Evolutionary conservation across 2,329 filamentous ascomycete species (phyloP), one percentile per base, ranked within the genome.

Genomic region (Fusarium incarnatum): DNA sequence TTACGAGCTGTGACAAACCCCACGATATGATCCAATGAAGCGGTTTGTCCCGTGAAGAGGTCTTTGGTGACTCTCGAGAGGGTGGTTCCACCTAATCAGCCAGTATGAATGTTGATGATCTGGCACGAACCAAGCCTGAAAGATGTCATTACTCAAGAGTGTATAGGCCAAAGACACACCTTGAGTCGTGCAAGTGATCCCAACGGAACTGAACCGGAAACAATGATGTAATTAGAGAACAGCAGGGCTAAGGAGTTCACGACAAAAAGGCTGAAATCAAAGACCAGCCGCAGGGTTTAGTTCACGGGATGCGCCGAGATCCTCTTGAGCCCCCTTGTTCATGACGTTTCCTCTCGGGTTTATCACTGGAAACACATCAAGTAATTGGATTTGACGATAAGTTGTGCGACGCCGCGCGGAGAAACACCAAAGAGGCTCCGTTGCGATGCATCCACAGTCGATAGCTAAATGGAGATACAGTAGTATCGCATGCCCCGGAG

Each of bases 281-380:
- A 22, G 18, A 27, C 32, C 23, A 52, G 27, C 49, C 10, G 34
- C 49, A 53, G 34, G 49, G 49, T 53, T 53, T 37, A 42, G 27
- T 50, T 23, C 30, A 50, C 44, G 40, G 41, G 56, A 61, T 37
- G 34, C 50, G 28, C 18, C 47, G 15, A 34, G 58, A 65, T 34
- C 18, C 56, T 54, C 34, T 49, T 45, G 41, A 46, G 59, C 16
- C 49, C 46, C 46, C 37, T 55, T 58, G 50, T 41, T 46, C 45
- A 60, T 75, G 70, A 73, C 56, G 47, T 71, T 53, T 59, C 44
- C 20, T 37, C 53, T 58, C 60, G 63, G 48, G 40, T 60, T 65
- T 62, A 50, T 42, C 68, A 73, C 58, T 37, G 42, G 68, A 67
- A 65, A 49, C 53, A 64, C 53, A 48, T 45, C 42, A 68, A 37